Conservation (phyloP, 1,284 basidiomycete species). For the Abortiporus biennis region DNA sequence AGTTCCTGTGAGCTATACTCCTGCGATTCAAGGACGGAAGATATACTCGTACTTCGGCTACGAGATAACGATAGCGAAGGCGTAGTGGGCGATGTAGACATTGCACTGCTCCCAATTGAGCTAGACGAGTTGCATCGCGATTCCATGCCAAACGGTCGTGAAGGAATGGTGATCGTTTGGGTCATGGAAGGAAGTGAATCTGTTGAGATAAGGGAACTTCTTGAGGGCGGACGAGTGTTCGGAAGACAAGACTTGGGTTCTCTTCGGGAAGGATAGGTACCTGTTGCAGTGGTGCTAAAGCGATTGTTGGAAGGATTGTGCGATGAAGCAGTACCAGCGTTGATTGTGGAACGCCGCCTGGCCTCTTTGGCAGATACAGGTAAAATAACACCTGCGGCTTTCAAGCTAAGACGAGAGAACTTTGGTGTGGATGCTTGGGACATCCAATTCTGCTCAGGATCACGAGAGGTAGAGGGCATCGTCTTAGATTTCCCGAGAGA, state of each 20-base stretch:
- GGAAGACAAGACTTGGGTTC: too few relatives aligned
- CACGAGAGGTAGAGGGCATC: slow-evolving; percentile 15
- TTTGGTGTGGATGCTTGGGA: slow-evolving; percentile 32
- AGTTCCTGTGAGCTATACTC: slow-evolving; percentile 13
- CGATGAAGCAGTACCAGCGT: not conserved
- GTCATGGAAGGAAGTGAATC: too few relatives aligned
- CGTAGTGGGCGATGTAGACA: slow-evolving; percentile 9
- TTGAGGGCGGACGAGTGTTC: too few relatives aligned
- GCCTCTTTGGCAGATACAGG: slow-evolving; percentile 32
- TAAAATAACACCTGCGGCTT: slow-evolving; percentile 33
- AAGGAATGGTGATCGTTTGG: not conserved
- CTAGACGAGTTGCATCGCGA: slow-evolving; percentile 11
- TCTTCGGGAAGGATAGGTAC: too few relatives aligned
- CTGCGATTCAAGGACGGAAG: slow-evolving; percentile 4
- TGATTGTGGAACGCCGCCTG: slow-evolving; percentile 11
- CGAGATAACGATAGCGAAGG: slow-evolving; percentile 16
- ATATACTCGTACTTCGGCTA: slow-evolving; percentile 13
- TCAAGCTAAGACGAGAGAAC: slow-evolving; percentile 37
- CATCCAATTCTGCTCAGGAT: slow-evolving; percentile 32
- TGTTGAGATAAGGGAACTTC: too few relatives aligned
- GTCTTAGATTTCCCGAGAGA: slow-evolving; percentile 2
- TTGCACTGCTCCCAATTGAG: slow-evolving; percentile 13
- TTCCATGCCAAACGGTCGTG: slow-evolving; percentile 6
- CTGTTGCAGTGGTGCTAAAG: too few relatives aligned
- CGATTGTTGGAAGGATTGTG: not conserved